Evolutionary conservation across 192 early-diverging fungal species (phyloP), one percentile per base, ranked within the genome.

Genomic region (Podila verticillata): DNA sequence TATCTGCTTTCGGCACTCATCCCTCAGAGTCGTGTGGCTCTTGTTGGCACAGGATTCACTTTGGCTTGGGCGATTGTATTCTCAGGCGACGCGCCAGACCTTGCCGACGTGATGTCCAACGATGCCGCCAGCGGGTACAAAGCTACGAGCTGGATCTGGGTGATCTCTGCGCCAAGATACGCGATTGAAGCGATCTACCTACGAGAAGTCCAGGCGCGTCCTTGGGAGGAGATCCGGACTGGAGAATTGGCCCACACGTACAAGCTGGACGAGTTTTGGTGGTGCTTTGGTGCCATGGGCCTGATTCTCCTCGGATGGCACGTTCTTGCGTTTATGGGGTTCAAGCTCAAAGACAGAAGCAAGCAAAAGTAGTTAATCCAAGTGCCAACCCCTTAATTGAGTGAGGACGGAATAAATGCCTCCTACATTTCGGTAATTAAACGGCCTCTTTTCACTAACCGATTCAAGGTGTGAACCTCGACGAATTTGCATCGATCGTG

Each of bases 21-120:
- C 54, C 61, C 77, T 5, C 73, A 75, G 13, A 44, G 62, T 4
- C 47, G 79, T n/a, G 77, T 89, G 5, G 68, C 87, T 8, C 65
- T 92, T 24, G 81, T 84, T 15, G 82, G 87, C 19, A 91, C 90
- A 32, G 91, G 87, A n/a, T 89, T 91, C 48, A 84, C 89, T 5
- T 75, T 92, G 4, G 84, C 85, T 1, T 92, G 90, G 90, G 81
- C 84, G 22, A 75, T 92, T 49, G 83, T 75, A 49, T 87, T 77
- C 29, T 86, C 84, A 26, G 90, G 91, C 15, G 87, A 87, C 44
- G 87, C 75, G 22, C 88, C 89, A 13, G 74, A 84, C 30, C 71
- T 90, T 32, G 73, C 65, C 8, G 84, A 87, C 26, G 86, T 91
- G 48, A 64, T 71, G 60, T 30, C 20, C 4, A 30, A 36, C 36